These are phyloP conservation scores for Alternaria angustiovoidea DNA, from an alignment of 2,329 filamentous ascomycete species.

Conservation along the genomic window DNA sequence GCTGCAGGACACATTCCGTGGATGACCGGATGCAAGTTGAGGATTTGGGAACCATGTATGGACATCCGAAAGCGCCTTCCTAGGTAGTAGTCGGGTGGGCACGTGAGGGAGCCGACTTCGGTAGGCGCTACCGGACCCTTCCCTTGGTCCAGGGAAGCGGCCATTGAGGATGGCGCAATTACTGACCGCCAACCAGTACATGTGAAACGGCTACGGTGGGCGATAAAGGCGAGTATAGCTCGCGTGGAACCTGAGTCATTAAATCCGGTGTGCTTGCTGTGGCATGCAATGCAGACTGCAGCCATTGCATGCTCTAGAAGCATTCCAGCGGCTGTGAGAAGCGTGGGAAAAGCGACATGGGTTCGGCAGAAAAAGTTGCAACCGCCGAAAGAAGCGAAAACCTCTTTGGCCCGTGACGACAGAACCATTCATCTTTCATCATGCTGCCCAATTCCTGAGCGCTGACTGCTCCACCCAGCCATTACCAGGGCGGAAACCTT, in stretches of 20 bases:
- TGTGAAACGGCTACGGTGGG: background rate
- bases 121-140: constrained; percentile 16
- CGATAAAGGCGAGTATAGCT: constrained; percentile 1
- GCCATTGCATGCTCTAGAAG: constrained; percentile 2
- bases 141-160: constrained; percentile 3
- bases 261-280: background rate
- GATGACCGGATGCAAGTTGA: background rate
- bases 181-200: constrained; percentile 3
- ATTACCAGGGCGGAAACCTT: constrained; percentile 26
- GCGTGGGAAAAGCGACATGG: constrained; percentile 5
- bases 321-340: background rate
- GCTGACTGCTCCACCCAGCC: constrained; percentile 28
- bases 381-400: constrained; percentile 31
- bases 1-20: background rate
- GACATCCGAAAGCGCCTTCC: background rate
- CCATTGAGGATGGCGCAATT: constrained; percentile 22
- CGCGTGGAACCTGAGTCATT: background rate
- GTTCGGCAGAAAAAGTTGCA: constrained; percentile 12
- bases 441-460: constrained; percentile 46
- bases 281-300: constrained; percentile 2
- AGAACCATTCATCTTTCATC: constrained; percentile 31
- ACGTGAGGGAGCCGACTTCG: constrained; percentile 24
- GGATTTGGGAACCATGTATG: background rate
- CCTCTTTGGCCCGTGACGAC: constrained; percentile 31
- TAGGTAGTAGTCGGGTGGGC: constrained; percentile 1